Evolutionary conservation across 164 flowering plant genomes (phyloP).

Genomic region (Liquidambar formosana): DNA sequence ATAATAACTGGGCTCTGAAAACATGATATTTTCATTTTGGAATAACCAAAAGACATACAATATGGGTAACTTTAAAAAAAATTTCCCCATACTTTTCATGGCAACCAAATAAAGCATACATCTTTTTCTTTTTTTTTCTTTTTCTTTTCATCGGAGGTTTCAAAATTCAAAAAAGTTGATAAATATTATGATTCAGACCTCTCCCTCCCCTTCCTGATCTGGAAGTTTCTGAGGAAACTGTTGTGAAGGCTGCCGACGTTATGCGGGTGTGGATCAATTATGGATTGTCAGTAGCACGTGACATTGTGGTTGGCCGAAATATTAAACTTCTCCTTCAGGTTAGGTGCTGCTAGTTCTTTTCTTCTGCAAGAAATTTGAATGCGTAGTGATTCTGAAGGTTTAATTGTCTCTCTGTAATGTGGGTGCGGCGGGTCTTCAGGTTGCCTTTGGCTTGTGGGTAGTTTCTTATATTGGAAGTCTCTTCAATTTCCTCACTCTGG

Average conservation of each 20-base stretch:
- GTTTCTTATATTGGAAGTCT: conserved; percentile 72
- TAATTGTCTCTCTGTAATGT: background rate
- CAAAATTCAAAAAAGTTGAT: background rate
- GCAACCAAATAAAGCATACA: no score
- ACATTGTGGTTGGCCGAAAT: conserved; percentile 62
- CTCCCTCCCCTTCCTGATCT: conserved; percentile 85
- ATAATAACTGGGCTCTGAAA: no score
- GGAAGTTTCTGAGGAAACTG: conserved; percentile 64
- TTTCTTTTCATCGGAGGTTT: no score
- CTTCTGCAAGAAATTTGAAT: background rate
- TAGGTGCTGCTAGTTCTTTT: conserved; percentile 1
- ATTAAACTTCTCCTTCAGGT: conserved; percentile 64
- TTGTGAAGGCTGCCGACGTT: conserved; percentile 41
- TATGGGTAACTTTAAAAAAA: no score
- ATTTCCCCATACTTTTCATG: background rate
- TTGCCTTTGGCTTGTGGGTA: conserved; percentile 54
- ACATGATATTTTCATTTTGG: no score
- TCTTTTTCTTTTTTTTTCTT: no score
- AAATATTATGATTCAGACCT: conserved; percentile 50
- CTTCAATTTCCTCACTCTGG: conserved; percentile 70
- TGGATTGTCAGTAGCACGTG: conserved; percentile 57
- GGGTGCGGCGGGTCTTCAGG: conserved; percentile 39
- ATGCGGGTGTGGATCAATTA: conserved; percentile 49
- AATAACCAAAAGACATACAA: no score
- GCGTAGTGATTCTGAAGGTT: background rate